These are phyloP conservation scores for Hyaloscypha variabilis DNA, from an alignment of 495 filamentous ascomycete genomes.

Conservation along the genomic window DNA sequence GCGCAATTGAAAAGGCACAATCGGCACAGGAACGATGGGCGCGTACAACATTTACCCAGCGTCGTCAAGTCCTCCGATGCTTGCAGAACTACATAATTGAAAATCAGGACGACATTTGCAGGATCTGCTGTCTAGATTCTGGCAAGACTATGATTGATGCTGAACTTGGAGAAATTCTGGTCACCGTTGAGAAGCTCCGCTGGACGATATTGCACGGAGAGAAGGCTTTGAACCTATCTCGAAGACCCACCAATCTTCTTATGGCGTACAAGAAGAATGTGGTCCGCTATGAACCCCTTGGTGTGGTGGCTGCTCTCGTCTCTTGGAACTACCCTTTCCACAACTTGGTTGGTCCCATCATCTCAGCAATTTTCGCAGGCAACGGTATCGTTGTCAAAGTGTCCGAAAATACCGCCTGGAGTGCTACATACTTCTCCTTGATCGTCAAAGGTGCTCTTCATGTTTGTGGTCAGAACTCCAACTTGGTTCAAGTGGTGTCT, in stretches of 20 bases:
- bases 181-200: conserved; percentile 88
- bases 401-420: conserved; percentile 94
- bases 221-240: conserved; percentile 70
- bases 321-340: conserved; percentile 98
- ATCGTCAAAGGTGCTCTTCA: conserved; percentile 77
- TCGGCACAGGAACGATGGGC: conserved; percentile 82
- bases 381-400: conserved; percentile 91
- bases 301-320: conserved; percentile 88
- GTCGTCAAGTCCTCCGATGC: conserved; percentile 79
- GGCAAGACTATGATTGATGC: conserved; percentile 97
- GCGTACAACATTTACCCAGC: conserved; percentile 73
- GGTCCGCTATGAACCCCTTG: conserved; percentile 89
- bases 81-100: conserved; percentile 83
- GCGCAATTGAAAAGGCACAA: conserved; percentile 71
- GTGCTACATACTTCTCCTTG: conserved; percentile 73
- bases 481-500: conserved; percentile 80
- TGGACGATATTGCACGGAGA: conserved; percentile 96
- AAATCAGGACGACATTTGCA: conserved; percentile 86
- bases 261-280: conserved; percentile 96
- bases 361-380: conserved; percentile 89
- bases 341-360: conserved; percentile 89
- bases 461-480: conserved; percentile 81
- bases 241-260: conserved; percentile 79
- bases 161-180: conserved; percentile 89
- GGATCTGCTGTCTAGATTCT: conserved; percentile 89